A percentile compares a stretch with the other conserved stretches of the same genome.
Evolutionary conservation across 306 rosid genomes (phyloP).

Genomic region (Malus sieversii): DNA sequence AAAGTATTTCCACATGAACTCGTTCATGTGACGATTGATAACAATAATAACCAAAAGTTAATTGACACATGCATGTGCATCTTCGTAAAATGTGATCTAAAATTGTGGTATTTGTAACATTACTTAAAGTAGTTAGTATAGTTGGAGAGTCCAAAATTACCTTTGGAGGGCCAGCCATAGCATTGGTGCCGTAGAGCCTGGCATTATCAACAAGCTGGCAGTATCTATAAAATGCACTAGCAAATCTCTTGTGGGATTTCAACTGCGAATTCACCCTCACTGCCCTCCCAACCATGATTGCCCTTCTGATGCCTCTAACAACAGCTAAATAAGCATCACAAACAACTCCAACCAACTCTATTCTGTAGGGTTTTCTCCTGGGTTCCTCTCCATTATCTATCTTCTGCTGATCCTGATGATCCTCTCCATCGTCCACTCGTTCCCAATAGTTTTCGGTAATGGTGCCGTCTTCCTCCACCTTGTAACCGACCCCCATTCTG

Average conservation of each 20-base stretch:
- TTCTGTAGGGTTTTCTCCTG: constrained; percentile 58
- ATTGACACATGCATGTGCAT: too few species aligned
- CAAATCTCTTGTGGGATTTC: constrained; percentile 92
- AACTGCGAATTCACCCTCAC: constrained; percentile 84
- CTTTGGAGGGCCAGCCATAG: constrained; percentile 52
- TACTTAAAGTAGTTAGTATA: background rate
- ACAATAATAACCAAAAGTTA: too few species aligned
- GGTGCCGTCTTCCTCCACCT: constrained; percentile 57
- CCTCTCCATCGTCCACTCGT: constrained; percentile 37
- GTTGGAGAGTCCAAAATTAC: constrained; percentile 21
- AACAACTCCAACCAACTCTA: constrained; percentile 89
- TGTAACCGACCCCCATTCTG: constrained; percentile 87
- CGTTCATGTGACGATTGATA: background rate
- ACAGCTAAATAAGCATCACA: constrained; percentile 93
- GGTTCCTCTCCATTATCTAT: constrained; percentile 1
- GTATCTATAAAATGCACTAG: constrained; percentile 56
- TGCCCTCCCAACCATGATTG: constrained; percentile 69
- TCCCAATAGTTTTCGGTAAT: constrained; percentile 79
- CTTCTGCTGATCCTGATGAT: constrained; percentile 12
- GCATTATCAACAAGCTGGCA: constrained; percentile 80
- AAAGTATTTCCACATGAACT: background rate
- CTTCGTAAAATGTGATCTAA: background rate
- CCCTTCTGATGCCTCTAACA: constrained; percentile 91
- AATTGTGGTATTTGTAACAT: background rate
- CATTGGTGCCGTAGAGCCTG: constrained; percentile 56